Percentiles rank a stretch among this genome's conserved stretches.
phyloP scores from a whole-genome alignment of 1,284 basidiomycete species.

The Malassezia sympodialis region DNA sequence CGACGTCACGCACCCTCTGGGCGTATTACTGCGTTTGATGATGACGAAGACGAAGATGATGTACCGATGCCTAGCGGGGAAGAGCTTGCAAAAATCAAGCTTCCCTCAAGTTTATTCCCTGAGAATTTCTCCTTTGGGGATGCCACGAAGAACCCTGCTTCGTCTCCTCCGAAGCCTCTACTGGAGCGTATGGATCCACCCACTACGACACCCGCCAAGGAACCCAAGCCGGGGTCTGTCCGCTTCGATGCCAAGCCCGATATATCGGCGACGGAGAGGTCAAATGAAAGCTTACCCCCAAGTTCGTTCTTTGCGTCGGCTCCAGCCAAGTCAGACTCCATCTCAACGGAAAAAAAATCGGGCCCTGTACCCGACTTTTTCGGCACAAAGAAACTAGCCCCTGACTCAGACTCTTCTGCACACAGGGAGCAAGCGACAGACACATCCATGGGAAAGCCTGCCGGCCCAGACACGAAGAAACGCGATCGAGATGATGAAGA shows the following conservation, averaged over 20 bases:
- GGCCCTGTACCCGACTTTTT: slow-evolving; percentile 41
- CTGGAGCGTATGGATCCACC: slow-evolving; percentile 4
- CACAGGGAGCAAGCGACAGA: not conserved
- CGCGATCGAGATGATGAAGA: slow-evolving; percentile 10
- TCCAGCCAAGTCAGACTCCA: slow-evolving; percentile 18
- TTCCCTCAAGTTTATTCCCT: slow-evolving; percentile 39
- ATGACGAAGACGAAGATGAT: slow-evolving; percentile 29
- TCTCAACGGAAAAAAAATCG: slow-evolving; percentile 24
- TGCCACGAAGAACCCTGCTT: not conserved
- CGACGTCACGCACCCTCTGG: slow-evolving; percentile 40
- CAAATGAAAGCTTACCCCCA: not conserved
- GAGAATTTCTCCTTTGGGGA: slow-evolving; percentile 34
- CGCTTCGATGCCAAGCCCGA: not conserved
- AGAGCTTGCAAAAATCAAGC: slow-evolving; percentile 42
- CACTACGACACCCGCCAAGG: slow-evolving; percentile 19
- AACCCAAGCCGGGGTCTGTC: slow-evolving; percentile 8
- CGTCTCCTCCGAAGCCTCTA: not conserved
- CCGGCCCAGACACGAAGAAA: slow-evolving; percentile 13
- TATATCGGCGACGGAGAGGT: not conserved
- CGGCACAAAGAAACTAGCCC: slow-evolving; percentile 9
- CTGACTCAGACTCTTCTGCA: not conserved
- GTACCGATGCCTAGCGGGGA: slow-evolving; percentile 9
- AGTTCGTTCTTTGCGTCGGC: slow-evolving; percentile 15
- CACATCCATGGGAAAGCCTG: not conserved
- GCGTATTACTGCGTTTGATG: slow-evolving; percentile 37